These are phyloP conservation scores for Cladosporium halotolerans DNA, from an alignment of 2,329 filamentous ascomycete genomes.

Conservation along the genomic window DNA sequence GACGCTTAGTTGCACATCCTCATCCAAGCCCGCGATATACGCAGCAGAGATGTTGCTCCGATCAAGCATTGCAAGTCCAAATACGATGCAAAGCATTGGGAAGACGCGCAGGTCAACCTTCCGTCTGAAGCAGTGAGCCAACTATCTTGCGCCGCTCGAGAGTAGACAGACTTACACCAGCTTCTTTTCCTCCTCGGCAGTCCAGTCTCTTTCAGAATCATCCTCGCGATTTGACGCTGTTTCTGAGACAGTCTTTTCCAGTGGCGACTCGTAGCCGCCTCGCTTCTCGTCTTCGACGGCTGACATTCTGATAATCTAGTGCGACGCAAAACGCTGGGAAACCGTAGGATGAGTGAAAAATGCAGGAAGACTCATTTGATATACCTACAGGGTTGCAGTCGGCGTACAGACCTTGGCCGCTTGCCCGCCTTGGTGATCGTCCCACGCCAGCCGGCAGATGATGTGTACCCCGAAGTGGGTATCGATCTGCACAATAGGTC, in stretches of 20 bases:
- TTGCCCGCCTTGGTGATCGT: neutral
- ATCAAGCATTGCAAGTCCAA: slow-evolving; percentile 66
- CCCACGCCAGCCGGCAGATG: neutral
- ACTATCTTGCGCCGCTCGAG: neutral
- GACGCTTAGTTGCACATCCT: slow-evolving; percentile 28
- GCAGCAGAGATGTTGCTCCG: slow-evolving; percentile 67
- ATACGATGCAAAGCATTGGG: slow-evolving; percentile 31
- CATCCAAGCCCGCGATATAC: slow-evolving; percentile 58
- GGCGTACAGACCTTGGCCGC: neutral
- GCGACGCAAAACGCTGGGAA: too few relatives aligned
- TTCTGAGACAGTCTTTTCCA: neutral
- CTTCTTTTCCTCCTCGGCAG: slow-evolving; percentile 26
- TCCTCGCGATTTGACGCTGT: neutral
- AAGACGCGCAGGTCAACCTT: slow-evolving; percentile 30
- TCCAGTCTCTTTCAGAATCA: slow-evolving; percentile 22
- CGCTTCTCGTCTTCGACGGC: neutral
- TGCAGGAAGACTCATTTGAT: neutral
- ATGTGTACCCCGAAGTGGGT: neutral
- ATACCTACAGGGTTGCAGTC: neutral
- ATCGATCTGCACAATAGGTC: too few relatives aligned
- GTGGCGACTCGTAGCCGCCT: neutral
- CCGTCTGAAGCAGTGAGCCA: slow-evolving; percentile 12
- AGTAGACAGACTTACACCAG: slow-evolving; percentile 18
- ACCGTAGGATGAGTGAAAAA: neutral
- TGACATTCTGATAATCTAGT: neutral